Conservation (phyloP, 352 stramenopile genomes). For the Phytophthora palmivora region DNA sequence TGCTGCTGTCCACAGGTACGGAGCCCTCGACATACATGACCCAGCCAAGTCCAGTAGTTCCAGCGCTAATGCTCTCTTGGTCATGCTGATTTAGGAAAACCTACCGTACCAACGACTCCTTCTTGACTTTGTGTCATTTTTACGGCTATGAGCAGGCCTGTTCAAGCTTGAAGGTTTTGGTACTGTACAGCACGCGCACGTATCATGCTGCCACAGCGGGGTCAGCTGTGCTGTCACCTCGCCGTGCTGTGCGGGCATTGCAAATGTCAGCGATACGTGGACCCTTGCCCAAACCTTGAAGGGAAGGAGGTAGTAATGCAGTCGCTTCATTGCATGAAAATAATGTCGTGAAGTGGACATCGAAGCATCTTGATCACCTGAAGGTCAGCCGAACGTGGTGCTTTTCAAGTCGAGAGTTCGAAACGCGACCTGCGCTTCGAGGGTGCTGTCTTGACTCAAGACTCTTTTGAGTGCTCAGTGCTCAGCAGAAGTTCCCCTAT, state of each 20-base stretch:
- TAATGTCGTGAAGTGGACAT: not conserved
- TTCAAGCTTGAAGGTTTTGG: not conserved
- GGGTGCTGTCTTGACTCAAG: too few relatives aligned
- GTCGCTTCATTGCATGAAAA: slow-evolving; percentile 2
- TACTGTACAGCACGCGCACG: too few relatives aligned
- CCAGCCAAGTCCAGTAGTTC: not conserved
- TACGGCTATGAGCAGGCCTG: not conserved
- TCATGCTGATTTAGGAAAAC: slow-evolving; percentile 5
- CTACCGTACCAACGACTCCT: not conserved
- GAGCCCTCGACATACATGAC: slow-evolving; percentile 8
- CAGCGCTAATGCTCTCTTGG: not conserved
- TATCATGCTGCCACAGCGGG: too few relatives aligned
- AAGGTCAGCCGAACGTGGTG: too few relatives aligned
- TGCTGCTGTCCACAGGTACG: slow-evolving; percentile 4
- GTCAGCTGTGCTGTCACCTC: too few relatives aligned
- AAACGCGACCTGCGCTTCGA: too few relatives aligned
- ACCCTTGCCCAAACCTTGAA: not conserved
- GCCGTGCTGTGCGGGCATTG: slow-evolving; percentile 8
- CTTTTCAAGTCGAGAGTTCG: not conserved
- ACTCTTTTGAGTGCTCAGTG: not conserved
- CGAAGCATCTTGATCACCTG: not conserved
- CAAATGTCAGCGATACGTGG: slow-evolving; percentile 12
- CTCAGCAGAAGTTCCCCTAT: slow-evolving; percentile 16
- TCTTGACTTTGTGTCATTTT: slow-evolving; percentile 1
- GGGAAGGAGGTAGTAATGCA: not conserved